Conservation (phyloP, 31 red algal species). For the Asparagopsis taxiformis region DNA sequence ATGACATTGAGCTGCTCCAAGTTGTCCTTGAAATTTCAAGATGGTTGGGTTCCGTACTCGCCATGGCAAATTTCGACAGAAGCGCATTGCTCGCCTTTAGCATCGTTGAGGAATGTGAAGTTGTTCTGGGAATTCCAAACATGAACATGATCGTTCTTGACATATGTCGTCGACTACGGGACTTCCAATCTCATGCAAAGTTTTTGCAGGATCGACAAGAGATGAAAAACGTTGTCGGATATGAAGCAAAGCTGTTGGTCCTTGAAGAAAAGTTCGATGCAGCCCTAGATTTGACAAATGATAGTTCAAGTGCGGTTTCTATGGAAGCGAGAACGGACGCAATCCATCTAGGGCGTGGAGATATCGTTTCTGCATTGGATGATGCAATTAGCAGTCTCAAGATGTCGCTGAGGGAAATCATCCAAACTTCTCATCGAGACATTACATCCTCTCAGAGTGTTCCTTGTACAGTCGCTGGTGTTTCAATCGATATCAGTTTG, state of each 20-base stretch:
- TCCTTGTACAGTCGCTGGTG: slow-evolving; percentile 27
- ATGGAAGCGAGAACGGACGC: not conserved
- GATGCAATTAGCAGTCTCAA: not conserved
- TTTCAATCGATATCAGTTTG: slow-evolving; percentile 22
- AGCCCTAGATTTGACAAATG: not conserved
- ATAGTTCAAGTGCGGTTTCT: not conserved
- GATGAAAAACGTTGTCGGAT: not conserved
- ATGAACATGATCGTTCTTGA: not conserved
- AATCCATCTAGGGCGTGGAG: not conserved
- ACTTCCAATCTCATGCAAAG: not conserved
- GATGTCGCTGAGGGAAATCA: not conserved
- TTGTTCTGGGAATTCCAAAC: not conserved
- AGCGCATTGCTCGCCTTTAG: slow-evolving; percentile 6
- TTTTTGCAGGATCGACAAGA: not conserved
- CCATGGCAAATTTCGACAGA: slow-evolving; percentile 3
- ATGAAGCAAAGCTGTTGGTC: not conserved
- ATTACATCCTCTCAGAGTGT: not conserved
- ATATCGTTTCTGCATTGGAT: not conserved
- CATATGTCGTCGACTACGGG: not conserved
- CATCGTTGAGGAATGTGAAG: slow-evolving; percentile 5
- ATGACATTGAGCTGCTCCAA: slow-evolving; percentile 21
- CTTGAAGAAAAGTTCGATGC: not conserved
- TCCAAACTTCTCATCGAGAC: not conserved
- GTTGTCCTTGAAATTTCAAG: slow-evolving; percentile 28
- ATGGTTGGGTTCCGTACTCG: slow-evolving; percentile 14